Evolutionary conservation across 2,329 filamentous ascomycete genomes (phyloP).

Genomic region (Aspergillus persii): DNA sequence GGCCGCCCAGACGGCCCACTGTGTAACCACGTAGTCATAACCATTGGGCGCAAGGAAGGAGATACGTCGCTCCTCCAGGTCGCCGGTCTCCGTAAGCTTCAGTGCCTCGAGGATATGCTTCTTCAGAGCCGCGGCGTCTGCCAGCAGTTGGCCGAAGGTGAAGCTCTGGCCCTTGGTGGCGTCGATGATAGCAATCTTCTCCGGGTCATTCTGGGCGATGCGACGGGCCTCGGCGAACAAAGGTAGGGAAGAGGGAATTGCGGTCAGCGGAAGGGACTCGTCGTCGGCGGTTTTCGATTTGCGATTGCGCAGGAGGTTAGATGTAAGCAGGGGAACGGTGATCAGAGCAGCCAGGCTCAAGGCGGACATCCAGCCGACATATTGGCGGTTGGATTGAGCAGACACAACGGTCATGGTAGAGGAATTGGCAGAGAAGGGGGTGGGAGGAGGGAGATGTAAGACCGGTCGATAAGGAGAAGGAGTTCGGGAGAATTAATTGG

Average conservation of each 20-base stretch:
- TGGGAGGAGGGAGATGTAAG: background rate
- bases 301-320: background rate
- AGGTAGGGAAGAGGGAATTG: constrained; percentile 39
- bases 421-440: background rate
- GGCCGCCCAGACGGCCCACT: constrained; percentile 46
- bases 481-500: background rate
- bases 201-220: constrained; percentile 30
- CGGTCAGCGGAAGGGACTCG: constrained; percentile 15
- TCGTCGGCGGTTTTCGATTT: background rate
- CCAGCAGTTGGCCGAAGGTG: constrained; percentile 41
- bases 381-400: background rate
- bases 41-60: constrained; percentile 41
- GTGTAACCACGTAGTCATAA: constrained; percentile 43
- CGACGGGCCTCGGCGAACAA: constrained; percentile 40
- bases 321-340: background rate
- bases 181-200: constrained; percentile 41
- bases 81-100: constrained; percentile 19
- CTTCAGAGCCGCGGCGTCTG: constrained; percentile 37
- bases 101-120: constrained; percentile 35
- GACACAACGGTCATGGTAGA: background rate
- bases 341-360: background rate
- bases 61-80: constrained; percentile 39
- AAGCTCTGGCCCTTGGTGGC: constrained; percentile 38
- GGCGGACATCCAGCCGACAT: background rate
- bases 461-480: background rate